Evolutionary conservation across 2,329 filamentous ascomycete species (phyloP), one percentile per base, ranked within the genome.

Genomic region (Alternaria gaisen): DNA sequence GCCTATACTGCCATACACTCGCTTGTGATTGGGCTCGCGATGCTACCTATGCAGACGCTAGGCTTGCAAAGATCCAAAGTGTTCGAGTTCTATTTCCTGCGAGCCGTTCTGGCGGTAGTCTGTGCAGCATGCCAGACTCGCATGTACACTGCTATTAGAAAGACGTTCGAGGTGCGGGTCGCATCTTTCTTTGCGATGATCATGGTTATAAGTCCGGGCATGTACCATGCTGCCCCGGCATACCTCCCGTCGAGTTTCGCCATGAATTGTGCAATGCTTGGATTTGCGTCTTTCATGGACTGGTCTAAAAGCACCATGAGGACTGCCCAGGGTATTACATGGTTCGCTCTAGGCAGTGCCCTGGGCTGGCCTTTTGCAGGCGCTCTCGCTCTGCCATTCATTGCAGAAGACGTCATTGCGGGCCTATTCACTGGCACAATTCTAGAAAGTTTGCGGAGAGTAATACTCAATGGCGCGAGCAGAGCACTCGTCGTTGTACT

Each of bases 291-390:
- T 0, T 99, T 98, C 78, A 91, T 99, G 87, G 92, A 97, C 79
- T 95, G 92, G 90, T 87, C 86, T 38, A 90, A 89, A 20, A 91
- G 92, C 0, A 53, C 51, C 4, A 82, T 93, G 46, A 92, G 90
- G 77, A 97, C 92, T 0, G 89, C 91, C 0, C 85, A 88, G 73
- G 95, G 92, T 38, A 93, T 99, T 63, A 90, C 92, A 79, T 97
- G 92, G 90, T 97, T 98, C 74, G 93, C 92, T 14, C 82, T 93
- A 9, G 95, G 92, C 32, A 91, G 91, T 8, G 85, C 96, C 41
- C 81, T 99, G 10, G 95, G 95, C 0, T 99, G 95, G 95, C 95
- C 95, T 0, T 99, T 99, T 81, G 90, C 93, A 12, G 89, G 90
- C 38, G 94, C 93, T 10, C 83, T 99, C 41, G 88, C 91, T 56